Evolutionary conservation across 495 filamentous ascomycete genomes (phyloP), one percentile per base, ranked within the genome.

Genomic region (Amniculicola lignicola): DNA sequence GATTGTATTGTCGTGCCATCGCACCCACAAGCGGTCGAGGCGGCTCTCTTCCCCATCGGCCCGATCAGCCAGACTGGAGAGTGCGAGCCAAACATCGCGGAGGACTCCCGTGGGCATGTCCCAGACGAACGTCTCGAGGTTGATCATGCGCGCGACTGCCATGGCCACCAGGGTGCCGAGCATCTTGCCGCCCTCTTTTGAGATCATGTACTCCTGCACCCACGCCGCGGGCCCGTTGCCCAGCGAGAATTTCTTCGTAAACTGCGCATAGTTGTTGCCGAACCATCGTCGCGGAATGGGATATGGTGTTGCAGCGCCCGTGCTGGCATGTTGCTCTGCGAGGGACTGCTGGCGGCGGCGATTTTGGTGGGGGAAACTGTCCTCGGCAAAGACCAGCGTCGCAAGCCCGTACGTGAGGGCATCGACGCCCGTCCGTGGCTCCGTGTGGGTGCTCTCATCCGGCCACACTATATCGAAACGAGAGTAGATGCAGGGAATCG

Each of bases 391-490:
- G 15, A 88, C 88, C 54, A 97, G 74, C 0, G 92, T 96, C 12
- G 89, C 82, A 12, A 97, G 75, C 2, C 91, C 91, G 68, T 94
- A 94, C 0, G 92, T 94, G 16, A 96, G 79, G 33, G 92, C 90
- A 74, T 95, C 91, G 24, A 96, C 89, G 35, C 87, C 89, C 23
- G 82, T 79, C 11, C 84, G 78, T 43, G 86, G 80, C 52, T 88
- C 83, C 3, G 80, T 74, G 2, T 80, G 71, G 18, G 78, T 72
- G 38, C 79, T 73, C 4, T 78, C 80, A 59, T 94, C 89, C 0
- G 91, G 92, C 91, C 91, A 97, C 33, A 93, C 85, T 56, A 96
- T 95, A 67, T 95, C 89, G 67, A 97, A 96, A 22, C 88, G 82
- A 1, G 88, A 87, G 68, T 97, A 97, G 64, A 97, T 94, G 48